Evolutionary conservation across 495 filamentous ascomycete genomes (phyloP), one percentile per base, ranked within the genome.

Genomic region (Aspergillus steynii): DNA sequence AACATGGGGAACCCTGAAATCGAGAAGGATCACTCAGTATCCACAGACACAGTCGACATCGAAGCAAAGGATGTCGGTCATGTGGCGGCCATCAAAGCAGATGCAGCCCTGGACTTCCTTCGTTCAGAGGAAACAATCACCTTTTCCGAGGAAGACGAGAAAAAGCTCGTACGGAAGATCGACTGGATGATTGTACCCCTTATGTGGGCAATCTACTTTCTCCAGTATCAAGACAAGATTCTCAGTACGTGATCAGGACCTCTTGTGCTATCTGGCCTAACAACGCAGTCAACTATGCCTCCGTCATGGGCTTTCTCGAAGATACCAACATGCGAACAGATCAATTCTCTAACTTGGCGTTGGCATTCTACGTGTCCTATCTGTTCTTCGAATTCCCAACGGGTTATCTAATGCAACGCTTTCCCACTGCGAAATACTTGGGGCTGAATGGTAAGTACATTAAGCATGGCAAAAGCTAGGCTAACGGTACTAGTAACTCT

Each of bases 221-320:
- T 89, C 67, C 86, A 89, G 68, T 88, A 86, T 65, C 70, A 87
- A 29, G 86, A 89, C 70, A 89, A 89, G 72, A 82, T 87, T 56
- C 76, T 86, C 42, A 78, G 68, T 71, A 59, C 29, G 68, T 64
- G 26, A 10, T 27, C 26, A 3, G 42, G 5, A 26, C 2, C 20
- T 31, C 45, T 28, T 27, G 5, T 3, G 10, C 15, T 15, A 6
- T 45, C 6, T 28, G 50, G 20, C 58, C 49, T 29, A 27, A 42
- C 26, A 4, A 14, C n/a, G 9, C 56, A 67, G 67, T 71, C 55
- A 68, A 82, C 73, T 86, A 86, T 70, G 82, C 83, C 20, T 83
- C 83, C n/a, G 79, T 86, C 48, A 86, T 86, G 84, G 81, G 81
- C 9, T 65, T 86, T 6, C 69, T 72, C 3, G 73, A 76, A 47